These are phyloP conservation scores for Komagataella pastoris DNA, from an alignment of 805 yeast genomes.

Conservation along the genomic window DNA sequence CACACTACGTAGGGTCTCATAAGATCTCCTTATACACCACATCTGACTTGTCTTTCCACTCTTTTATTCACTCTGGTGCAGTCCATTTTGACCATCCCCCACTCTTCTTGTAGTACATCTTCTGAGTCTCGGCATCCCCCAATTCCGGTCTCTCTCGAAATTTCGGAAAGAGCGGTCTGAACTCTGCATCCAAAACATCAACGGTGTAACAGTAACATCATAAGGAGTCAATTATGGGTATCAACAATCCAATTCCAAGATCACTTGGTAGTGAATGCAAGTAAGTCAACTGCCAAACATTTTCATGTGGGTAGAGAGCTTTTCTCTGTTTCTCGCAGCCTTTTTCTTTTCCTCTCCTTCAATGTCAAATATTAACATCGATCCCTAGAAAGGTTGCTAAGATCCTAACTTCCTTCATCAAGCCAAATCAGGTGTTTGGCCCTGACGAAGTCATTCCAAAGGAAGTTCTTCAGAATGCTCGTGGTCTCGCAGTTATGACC, in stretches of 20 bases:
- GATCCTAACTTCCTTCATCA: conserved; percentile 75
- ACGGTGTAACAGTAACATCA: not conserved
- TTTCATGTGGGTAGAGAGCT: not conserved
- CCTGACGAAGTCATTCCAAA: conserved; percentile 88
- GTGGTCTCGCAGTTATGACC: conserved; percentile 84
- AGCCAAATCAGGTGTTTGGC: conserved; percentile 88
- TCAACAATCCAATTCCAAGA: conserved; percentile 92
- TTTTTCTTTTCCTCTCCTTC: conserved; percentile 1
- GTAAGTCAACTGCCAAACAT: conserved; percentile 33
- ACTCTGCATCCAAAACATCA: not conserved
- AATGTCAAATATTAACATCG: conserved; percentile 1
- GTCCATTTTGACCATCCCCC: not conserved
- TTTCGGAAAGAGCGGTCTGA: not conserved
- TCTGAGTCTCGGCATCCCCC: not conserved
- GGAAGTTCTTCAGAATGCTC: conserved; percentile 72
- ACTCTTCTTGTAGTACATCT: not conserved
- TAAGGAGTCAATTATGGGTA: conserved; percentile 33
- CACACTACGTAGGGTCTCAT: too few relatives aligned
- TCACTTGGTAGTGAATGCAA: conserved; percentile 75
- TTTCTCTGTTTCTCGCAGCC: not conserved
- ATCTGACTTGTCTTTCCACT: not conserved
- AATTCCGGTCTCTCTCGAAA: not conserved
- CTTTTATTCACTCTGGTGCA: not conserved
- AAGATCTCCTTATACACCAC: not conserved
- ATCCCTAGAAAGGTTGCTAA: conserved; percentile 75